Evolutionary conservation across 1,139 yeast species (phyloP).

Genomic region (Casaregolazyma suthepensis): DNA sequence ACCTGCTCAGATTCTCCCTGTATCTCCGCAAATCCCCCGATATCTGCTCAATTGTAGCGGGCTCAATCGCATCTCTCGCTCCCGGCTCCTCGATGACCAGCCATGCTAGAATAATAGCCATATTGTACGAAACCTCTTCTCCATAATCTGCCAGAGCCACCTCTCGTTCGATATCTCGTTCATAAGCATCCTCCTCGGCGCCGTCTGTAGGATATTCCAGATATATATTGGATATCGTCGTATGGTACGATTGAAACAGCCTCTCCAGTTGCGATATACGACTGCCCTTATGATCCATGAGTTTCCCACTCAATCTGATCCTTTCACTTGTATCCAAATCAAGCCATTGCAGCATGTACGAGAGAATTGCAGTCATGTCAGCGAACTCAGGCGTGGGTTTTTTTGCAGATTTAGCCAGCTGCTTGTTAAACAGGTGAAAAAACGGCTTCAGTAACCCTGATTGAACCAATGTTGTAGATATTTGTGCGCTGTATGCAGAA

Average conservation of each 20-base stretch:
- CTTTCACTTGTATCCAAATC: constrained; percentile 28
- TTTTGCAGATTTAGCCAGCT: background rate
- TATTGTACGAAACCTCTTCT: constrained; percentile 19
- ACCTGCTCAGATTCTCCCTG: background rate
- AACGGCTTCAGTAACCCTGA: constrained; percentile 27
- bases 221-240: background rate
- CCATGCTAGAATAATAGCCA: constrained; percentile 29
- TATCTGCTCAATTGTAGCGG: constrained; percentile 2
- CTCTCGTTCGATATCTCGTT: constrained; percentile 19
- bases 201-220: constrained; percentile 10
- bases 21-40: constrained; percentile 1
- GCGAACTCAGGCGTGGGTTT: constrained; percentile 1
- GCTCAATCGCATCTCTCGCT: background rate
- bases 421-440: constrained; percentile 17
- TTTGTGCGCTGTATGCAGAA: constrained; percentile 19
- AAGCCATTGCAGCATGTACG: constrained; percentile 27
- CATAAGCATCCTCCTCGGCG: constrained; percentile 13
- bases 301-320: constrained; percentile 25
- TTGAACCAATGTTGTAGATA: constrained; percentile 24
- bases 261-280: constrained; percentile 18
- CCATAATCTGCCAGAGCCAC: constrained; percentile 25
- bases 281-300: constrained; percentile 22
- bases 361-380: constrained; percentile 20
- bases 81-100: constrained; percentile 25
- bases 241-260: background rate